Evolutionary conservation across 192 early-diverging fungal genomes (phyloP).

Genomic region (Linnemannia elongata): DNA sequence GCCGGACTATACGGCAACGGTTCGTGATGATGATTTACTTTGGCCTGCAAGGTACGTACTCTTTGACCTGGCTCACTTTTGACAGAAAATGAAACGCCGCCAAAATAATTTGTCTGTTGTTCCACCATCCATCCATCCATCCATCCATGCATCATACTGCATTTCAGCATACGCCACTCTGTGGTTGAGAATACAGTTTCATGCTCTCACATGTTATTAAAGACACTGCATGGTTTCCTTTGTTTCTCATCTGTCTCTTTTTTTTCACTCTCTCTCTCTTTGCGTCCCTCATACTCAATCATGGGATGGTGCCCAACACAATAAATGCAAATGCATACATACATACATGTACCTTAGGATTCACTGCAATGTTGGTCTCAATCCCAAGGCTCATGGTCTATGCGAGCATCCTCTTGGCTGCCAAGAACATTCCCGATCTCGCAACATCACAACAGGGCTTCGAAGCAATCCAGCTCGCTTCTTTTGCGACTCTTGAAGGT

Average conservation of each 20-base stretch:
- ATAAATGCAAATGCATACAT: not conserved
- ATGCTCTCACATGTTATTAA: slow-evolving; percentile 9
- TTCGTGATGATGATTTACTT: slow-evolving; percentile 36
- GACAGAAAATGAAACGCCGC: not conserved
- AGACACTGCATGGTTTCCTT: not conserved
- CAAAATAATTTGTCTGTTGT: not conserved
- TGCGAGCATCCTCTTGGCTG: slow-evolving; percentile 25
- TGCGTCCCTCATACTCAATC: not conserved
- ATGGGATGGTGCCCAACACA: not conserved
- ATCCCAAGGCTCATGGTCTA: slow-evolving; percentile 41
- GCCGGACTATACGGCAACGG: slow-evolving; percentile 26
- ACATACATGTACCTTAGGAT: slow-evolving; percentile 18
- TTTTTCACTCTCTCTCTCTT: not conserved
- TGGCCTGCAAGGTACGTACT: slow-evolving; percentile 41
- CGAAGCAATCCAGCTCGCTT: slow-evolving; percentile 7
- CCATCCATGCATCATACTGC: not conserved
- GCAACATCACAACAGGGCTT: slow-evolving; percentile 9
- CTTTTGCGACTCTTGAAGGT: not conserved
- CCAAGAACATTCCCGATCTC: slow-evolving; percentile 11
- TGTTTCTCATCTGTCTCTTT: not conserved
- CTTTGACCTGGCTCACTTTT: not conserved
- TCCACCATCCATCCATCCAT: not conserved
- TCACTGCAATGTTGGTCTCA: slow-evolving; percentile 5
- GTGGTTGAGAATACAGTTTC: not conserved
- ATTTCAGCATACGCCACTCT: not conserved